Evolutionary conservation across 2,329 filamentous ascomycete species (phyloP).

Genomic region (Mycosphaerella sp.): DNA sequence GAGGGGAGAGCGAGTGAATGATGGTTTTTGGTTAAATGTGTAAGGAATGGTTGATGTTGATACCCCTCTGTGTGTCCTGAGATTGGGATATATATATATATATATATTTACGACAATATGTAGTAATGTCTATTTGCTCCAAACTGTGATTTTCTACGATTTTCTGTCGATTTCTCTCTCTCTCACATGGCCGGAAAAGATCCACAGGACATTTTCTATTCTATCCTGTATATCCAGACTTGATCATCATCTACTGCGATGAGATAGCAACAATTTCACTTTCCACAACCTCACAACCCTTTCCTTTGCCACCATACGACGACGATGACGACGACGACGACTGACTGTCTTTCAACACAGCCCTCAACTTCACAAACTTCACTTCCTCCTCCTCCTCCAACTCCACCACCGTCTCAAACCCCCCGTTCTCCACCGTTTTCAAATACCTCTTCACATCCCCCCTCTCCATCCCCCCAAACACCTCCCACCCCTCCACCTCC

Average conservation of each 20-base stretch:
- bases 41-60: too few species aligned
- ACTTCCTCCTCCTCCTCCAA: constrained; percentile 9
- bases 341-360: constrained; percentile 7
- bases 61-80: too few species aligned
- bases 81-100: too few species aligned
- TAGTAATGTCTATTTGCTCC: not conserved
- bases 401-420: constrained; percentile 20
- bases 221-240: too few species aligned
- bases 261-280: constrained; percentile 8
- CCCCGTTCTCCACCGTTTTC: constrained; percentile 14
- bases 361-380: constrained; percentile 14
- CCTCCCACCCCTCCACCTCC: constrained; percentile 39
- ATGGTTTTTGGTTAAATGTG: too few species aligned
- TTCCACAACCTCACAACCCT: constrained; percentile 9
- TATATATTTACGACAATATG: too few species aligned
- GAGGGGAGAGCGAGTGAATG: too few species aligned
- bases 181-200: not conserved
- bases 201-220: too few species aligned
- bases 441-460: constrained; percentile 10
- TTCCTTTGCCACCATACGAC: not conserved
- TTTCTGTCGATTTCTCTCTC: not conserved
- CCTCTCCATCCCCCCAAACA: constrained; percentile 23
- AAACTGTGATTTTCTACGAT: not conserved
- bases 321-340: not conserved
- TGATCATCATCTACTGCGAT: too few species aligned